These are phyloP conservation scores for Penicillium riverlandense DNA, from an alignment of 495 filamentous ascomycete species.

Conservation along the genomic window DNA sequence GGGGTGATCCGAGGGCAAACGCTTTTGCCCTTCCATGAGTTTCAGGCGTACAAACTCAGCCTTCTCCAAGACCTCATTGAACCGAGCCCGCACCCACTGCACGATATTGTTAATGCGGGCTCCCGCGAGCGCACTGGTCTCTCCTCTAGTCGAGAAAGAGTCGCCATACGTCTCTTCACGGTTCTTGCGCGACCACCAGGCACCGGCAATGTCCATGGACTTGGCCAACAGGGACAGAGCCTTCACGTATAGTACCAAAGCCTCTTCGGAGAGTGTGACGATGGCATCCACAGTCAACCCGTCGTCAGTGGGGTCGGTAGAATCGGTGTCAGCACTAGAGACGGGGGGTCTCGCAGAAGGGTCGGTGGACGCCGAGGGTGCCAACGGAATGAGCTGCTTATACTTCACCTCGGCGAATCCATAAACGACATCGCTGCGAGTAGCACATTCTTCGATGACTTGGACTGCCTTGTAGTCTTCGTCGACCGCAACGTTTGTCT, in stretches of 20 bases:
- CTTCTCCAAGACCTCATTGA: slow-evolving; percentile 96
- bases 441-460: slow-evolving; percentile 82
- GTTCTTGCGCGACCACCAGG: slow-evolving; percentile 81
- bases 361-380: slow-evolving; percentile 60
- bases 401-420: slow-evolving; percentile 98
- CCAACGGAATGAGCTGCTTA: slow-evolving; percentile 84
- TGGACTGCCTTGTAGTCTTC: slow-evolving; percentile 76
- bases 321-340: slow-evolving; percentile 28
- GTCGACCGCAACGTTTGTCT: slow-evolving; percentile 53
- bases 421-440: slow-evolving; percentile 88
- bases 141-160: slow-evolving; percentile 32
- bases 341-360: slow-evolving; percentile 22
- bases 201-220: slow-evolving; percentile 92
- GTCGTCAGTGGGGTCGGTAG: slow-evolving; percentile 25
- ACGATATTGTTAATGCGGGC: slow-evolving; percentile 85
- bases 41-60: slow-evolving; percentile 84
- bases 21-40: slow-evolving; percentile 77
- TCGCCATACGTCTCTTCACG: slow-evolving; percentile 54
- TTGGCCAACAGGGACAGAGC: slow-evolving; percentile 79
- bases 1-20: slow-evolving; percentile 76
- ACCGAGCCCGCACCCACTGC: slow-evolving; percentile 87
- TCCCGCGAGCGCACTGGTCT: slow-evolving; percentile 48
- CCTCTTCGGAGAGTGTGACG: slow-evolving; percentile 85
- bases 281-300: slow-evolving; percentile 75
- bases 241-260: slow-evolving; percentile 92